Evolutionary conservation across 441 rosid genomes (phyloP).

Genomic region (Syzygium malaccense): DNA sequence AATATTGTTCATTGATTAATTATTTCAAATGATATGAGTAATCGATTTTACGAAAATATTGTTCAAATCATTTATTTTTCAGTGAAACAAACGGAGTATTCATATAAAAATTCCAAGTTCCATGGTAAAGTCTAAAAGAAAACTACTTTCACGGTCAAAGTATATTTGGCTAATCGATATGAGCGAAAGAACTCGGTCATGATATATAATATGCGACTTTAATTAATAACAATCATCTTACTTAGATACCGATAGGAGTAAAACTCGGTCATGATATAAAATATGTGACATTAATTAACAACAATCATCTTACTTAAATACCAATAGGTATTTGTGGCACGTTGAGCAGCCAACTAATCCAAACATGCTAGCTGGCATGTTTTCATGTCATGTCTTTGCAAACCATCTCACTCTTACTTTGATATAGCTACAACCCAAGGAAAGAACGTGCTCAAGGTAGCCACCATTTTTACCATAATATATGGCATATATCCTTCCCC

Average conservation of each 20-base stretch:
- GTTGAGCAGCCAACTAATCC: neutral
- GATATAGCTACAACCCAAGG: neutral
- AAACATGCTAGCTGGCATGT: neutral
- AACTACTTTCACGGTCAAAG: neutral
- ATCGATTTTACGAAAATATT: neutral
- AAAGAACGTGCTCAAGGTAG: neutral
- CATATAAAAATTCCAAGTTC: neutral
- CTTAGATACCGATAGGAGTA: neutral
- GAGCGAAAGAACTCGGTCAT: neutral
- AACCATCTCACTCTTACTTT: neutral
- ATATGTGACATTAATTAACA: neutral
- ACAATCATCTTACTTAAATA: neutral
- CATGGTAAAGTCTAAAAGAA: neutral
- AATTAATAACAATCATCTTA: neutral
- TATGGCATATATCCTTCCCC: neutral
- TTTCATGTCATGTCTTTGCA: neutral
- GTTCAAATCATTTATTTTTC: neutral
- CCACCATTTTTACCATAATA: neutral
- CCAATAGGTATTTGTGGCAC: neutral
- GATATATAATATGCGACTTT: neutral
- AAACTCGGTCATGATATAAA: neutral
- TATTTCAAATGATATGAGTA: neutral
- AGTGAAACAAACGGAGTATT: rapidly evolving
- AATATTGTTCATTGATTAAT: neutral
- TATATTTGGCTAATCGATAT: neutral